These are phyloP conservation scores for Vitis rotundifolia DNA, from an alignment of 164 flowering plant species.

Conservation along the genomic window DNA sequence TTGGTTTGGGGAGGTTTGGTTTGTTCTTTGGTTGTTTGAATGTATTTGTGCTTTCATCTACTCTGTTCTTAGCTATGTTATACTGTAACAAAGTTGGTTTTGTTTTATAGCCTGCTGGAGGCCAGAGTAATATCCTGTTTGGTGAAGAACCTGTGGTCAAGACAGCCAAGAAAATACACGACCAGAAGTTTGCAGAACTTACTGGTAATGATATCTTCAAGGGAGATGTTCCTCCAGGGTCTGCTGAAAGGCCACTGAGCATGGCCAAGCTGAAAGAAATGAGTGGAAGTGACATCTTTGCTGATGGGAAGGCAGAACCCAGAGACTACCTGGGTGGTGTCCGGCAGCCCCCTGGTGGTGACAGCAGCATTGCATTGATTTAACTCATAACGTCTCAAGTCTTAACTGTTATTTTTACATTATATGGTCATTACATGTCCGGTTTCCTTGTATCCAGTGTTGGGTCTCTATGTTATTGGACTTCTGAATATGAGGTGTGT, in stretches of 20 bases:
- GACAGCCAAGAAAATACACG: conserved; percentile 73
- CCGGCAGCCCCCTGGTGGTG: conserved; percentile 96
- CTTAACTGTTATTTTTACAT: too few species aligned
- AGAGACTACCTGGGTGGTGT: conserved; percentile 80
- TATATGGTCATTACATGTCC: background rate
- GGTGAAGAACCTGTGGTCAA: conserved; percentile 72
- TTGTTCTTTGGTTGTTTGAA: background rate
- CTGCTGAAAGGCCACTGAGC: conserved; percentile 81
- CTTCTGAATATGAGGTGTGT: too few species aligned
- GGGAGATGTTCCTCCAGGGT: conserved; percentile 71
- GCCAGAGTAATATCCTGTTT: conserved; percentile 60
- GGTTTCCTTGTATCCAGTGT: background rate
- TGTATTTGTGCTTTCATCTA: background rate
- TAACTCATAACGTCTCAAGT: conserved; percentile 3
- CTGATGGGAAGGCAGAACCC: conserved; percentile 73
- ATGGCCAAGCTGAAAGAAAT: conserved; percentile 79
- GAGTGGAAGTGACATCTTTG: conserved; percentile 84
- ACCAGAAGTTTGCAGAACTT: conserved; percentile 85
- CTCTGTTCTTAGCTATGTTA: background rate
- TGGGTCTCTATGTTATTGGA: too few species aligned
- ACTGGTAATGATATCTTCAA: conserved; percentile 91
- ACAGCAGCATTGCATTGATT: conserved; percentile 73
- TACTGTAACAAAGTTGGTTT: background rate
- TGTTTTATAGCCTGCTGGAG: conserved; percentile 62
- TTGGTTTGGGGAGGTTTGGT: background rate